Evolutionary conservation across 1,139 yeast species (phyloP), one percentile per base, ranked within the genome.

Genomic region (Taphrina populina): DNA sequence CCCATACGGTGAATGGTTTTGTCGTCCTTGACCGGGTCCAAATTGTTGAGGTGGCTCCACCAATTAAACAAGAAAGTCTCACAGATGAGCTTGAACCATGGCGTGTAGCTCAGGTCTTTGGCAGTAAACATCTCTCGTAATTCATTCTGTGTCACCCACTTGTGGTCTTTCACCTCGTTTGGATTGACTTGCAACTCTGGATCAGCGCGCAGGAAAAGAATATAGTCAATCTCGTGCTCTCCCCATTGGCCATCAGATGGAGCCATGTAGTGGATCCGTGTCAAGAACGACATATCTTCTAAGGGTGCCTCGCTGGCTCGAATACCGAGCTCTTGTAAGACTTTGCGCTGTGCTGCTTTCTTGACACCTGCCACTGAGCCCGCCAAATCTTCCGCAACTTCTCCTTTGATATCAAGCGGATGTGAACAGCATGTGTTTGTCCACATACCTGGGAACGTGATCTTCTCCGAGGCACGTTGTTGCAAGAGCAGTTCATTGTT

Each of bases 351-450:
- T 2, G 97, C 97, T 2, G 98, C 98, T 37, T 75, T 74, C 68
- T 83, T 86, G 55, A 81, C 95, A 57, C 98, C 98, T 23, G 71
- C 71, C 7, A 92, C 75, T 17, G 95, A 85, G 29, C 75, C 71
- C 39, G 75, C 73, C 56, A 84, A 71, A 61, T 77, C 75, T 11
- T 30, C 44, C 29, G 54, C 33, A 21, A 23, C 36, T 70, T 92
- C 99, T 36, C 80, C 74, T 34, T 83, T 79, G 24, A 88, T 81
- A 60, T 95, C 88, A 58, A 92, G 75, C 4, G 99, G 99, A 70
- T 92, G 99, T 0, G 97, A 90, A 70, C 99, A 92, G 71, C 98
- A 94, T 2, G 99, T 94, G 70, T 92, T 92, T 39, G 99, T 92
- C 99, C 99, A 92, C 63, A 63, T 60, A 59, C 80, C 81, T 1